These are phyloP conservation scores for Naganishia sp. DNA, from an alignment of 1,284 basidiomycete genomes.

Conservation along the genomic window DNA sequence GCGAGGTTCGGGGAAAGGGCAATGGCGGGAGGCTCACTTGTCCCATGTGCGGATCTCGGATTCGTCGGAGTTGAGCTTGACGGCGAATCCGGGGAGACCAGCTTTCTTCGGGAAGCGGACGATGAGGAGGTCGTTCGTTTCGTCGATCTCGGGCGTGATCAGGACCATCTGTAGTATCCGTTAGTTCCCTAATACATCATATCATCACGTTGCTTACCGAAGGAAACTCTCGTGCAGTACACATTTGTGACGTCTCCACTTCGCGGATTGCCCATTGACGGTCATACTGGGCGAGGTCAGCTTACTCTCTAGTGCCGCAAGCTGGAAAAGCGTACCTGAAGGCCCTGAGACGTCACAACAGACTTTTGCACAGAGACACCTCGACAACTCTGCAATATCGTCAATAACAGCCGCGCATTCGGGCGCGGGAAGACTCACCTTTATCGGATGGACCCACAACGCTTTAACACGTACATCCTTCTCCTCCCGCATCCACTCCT, in stretches of 20 bases:
- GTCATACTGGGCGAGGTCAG: slow-evolving; percentile 23
- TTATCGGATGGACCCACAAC: slow-evolving; percentile 30
- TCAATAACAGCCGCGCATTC: neutral
- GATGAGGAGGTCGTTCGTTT: slow-evolving; percentile 1
- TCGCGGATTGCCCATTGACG: slow-evolving; percentile 31
- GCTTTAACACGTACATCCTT: slow-evolving; percentile 27
- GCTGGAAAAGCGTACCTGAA: slow-evolving; percentile 8
- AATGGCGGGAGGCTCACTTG: slow-evolving; percentile 3
- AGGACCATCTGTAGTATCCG: slow-evolving; percentile 25
- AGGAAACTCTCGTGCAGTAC: slow-evolving; percentile 30
- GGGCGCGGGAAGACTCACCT: slow-evolving; percentile 6
- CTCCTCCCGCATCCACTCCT: slow-evolving; percentile 9
- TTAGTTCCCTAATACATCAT: no score
- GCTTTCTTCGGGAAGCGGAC: slow-evolving; percentile 24
- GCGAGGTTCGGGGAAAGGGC: neutral
- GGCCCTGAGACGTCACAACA: slow-evolving; percentile 23
- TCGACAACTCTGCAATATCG: slow-evolving; percentile 24
- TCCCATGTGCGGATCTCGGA: slow-evolving; percentile 21
- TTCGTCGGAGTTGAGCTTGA: slow-evolving; percentile 9
- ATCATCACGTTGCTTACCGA: neutral
- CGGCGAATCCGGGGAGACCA: slow-evolving; percentile 29
- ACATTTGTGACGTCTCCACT: slow-evolving; percentile 14
- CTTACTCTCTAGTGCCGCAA: no score
- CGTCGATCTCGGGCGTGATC: slow-evolving; percentile 27
- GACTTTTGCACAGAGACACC: slow-evolving; percentile 17